Conservation (phyloP, 2,329 filamentous ascomycete genomes). For the Knufia petricola region DNA sequence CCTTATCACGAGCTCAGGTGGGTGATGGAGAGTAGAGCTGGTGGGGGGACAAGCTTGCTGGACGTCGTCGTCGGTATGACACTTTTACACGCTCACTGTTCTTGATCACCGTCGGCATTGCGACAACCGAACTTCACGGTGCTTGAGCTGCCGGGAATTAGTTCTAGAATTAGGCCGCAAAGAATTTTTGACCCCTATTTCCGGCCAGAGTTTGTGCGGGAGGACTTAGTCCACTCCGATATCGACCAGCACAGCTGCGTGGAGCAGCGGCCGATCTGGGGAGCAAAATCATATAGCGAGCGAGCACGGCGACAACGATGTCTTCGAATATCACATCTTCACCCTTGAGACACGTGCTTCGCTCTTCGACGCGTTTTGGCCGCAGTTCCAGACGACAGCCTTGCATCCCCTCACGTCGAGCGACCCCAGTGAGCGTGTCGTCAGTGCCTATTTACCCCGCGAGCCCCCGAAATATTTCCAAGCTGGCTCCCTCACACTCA, state of each 20-base stretch:
- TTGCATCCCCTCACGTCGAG: slow-evolving; percentile 4
- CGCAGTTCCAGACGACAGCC: slow-evolving; percentile 3
- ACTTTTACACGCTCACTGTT: not conserved
- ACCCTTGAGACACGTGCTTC: not conserved
- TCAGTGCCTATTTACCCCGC: slow-evolving; percentile 7
- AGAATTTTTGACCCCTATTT: not conserved
- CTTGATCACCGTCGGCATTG: no score
- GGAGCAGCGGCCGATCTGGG: not conserved
- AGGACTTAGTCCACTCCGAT: not conserved
- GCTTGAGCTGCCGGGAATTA: not conserved
- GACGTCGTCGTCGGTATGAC: no score
- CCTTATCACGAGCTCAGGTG: not conserved
- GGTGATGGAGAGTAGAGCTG: not conserved
- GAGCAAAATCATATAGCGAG: not conserved
- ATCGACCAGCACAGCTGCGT: not conserved
- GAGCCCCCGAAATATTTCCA: slow-evolving; percentile 25
- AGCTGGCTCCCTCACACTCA: slow-evolving; percentile 40
- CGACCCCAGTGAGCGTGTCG: not conserved
- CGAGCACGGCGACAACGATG: not conserved
- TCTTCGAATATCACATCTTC: not conserved
- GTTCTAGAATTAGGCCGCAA: not conserved
- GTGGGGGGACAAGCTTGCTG: no score
- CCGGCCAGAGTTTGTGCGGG: not conserved
- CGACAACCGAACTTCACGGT: no score
- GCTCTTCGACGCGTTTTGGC: slow-evolving; percentile 4